A percentile compares a stretch with the other conserved stretches of the same genome.
Conservation (phyloP, 2,329 filamentous ascomycete species). For the Colletotrichum tamarilloi region DNA sequence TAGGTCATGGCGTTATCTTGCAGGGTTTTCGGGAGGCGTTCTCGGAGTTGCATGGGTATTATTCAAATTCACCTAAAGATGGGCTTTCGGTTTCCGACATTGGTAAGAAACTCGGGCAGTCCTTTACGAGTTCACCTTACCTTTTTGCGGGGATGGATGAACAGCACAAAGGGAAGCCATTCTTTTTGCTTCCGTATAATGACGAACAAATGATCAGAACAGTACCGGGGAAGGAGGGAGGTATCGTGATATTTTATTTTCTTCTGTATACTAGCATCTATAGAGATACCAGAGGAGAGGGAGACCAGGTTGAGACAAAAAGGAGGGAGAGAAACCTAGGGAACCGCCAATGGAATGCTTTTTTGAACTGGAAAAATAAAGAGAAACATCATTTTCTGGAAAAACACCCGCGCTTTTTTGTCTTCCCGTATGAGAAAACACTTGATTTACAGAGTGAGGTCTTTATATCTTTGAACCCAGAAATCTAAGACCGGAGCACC, state of each 20-base stretch:
- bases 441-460: not conserved
- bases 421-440: not conserved
- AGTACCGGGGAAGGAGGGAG: not conserved
- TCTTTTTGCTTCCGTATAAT: slow-evolving; percentile 21
- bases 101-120: not conserved
- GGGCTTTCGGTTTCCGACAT: not conserved
- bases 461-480: slow-evolving; percentile 5
- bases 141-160: slow-evolving; percentile 1
- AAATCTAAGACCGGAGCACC: slow-evolving; percentile 1
- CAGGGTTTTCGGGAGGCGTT: slow-evolving; percentile 11
- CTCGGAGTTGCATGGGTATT: slow-evolving; percentile 5
- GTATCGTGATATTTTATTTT: not conserved
- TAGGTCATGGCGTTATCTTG: slow-evolving; percentile 6
- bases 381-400: not conserved
- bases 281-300: slow-evolving; percentile 35
- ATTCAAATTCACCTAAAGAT: not conserved
- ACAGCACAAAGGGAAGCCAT: not conserved
- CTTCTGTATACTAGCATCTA: slow-evolving; percentile 33
- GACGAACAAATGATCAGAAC: slow-evolving; percentile 12
- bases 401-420: not conserved
- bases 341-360: not conserved
- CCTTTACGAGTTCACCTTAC: not conserved
- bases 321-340: not conserved
- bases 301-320: slow-evolving; percentile 9
- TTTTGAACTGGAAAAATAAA: not conserved